phyloP scores from a whole-genome alignment of 495 filamentous ascomycete genomes.

The Niebla homalea region DNA sequence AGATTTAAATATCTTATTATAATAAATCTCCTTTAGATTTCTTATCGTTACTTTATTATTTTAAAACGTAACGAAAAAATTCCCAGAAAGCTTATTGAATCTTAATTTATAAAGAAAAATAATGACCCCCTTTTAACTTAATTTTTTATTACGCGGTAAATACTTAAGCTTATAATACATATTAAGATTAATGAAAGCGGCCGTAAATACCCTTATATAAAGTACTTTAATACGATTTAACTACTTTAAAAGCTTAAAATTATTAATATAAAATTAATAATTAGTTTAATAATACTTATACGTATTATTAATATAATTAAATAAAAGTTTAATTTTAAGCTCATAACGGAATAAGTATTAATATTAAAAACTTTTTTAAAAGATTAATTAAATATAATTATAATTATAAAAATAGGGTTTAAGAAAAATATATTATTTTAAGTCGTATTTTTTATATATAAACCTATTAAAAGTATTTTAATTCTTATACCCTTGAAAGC shows the following conservation, averaged over 20 bases:
- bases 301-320: not conserved
- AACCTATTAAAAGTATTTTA: not conserved
- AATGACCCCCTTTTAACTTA: not conserved
- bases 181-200: too few species aligned
- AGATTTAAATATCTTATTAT: not conserved
- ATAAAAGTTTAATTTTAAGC: not conserved
- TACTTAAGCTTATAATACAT: too few species aligned
- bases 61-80: not conserved
- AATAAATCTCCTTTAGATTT: not conserved
- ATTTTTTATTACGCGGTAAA: not conserved
- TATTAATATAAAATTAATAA: not conserved
- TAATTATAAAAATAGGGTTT: not conserved
- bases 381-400: not conserved
- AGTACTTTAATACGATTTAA: not conserved
- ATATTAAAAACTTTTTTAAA: not conserved
- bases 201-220: not conserved
- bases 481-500: not conserved
- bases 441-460: not conserved
- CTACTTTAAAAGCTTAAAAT: not conserved
- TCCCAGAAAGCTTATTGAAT: not conserved
- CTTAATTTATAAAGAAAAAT: not conserved
- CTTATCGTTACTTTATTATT: not conserved
- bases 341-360: not conserved
- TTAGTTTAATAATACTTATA: not conserved
- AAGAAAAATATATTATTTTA: not conserved